Evolutionary conservation across 2,329 filamentous ascomycete genomes (phyloP), one percentile per base, ranked within the genome.

Genomic region (Stagonosporopsis tanaceti): DNA sequence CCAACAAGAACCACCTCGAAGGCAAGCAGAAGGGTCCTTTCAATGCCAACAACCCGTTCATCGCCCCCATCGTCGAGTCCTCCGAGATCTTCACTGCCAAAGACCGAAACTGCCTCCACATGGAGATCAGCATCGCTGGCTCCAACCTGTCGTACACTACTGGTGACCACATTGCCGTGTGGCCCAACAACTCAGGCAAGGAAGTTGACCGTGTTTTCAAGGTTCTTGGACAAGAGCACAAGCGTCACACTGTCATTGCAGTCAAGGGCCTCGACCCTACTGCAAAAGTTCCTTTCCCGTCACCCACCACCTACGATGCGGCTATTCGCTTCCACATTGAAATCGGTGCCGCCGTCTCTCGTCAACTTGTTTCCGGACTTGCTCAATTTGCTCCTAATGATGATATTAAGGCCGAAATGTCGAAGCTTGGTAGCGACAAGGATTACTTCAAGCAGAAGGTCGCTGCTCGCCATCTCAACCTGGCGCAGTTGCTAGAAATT

Each of bases 41-140:
- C 85, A 97, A 97, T 74, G 89, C 93, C 48, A 93, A 98, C 83
- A 97, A 97, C 80, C 95, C 95, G 22, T 98, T 91, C 81, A 95
- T 99, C 74, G 94, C 96, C 30, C 93, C 94, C 28, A 96, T 99
- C 69, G 85, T 84, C 71, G 91, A 96, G 75, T 97, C 95, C n/a
- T 84, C 84, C 66, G 95, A 99, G 79, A 77, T 99, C 12, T 99
- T 99, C 81, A 89, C 84, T 47, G 89, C 91, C 78, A 92, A 93
- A 78, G 91, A 93, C 72, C 86, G 96, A 61, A 97, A 98, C 82
- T 99, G 95, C 75, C 83, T 99, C 65, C 96, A 99, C 78, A 88
- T 98, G 85, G 96, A 99, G 78, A 87, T 99, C 63, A 92, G 96
- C 74, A 87, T 99, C 68, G 90, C 89, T 70, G 91, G 87, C 67